These are phyloP conservation scores for Phytophthora multivora DNA, from an alignment of 352 stramenopile genomes.

Conservation along the genomic window DNA sequence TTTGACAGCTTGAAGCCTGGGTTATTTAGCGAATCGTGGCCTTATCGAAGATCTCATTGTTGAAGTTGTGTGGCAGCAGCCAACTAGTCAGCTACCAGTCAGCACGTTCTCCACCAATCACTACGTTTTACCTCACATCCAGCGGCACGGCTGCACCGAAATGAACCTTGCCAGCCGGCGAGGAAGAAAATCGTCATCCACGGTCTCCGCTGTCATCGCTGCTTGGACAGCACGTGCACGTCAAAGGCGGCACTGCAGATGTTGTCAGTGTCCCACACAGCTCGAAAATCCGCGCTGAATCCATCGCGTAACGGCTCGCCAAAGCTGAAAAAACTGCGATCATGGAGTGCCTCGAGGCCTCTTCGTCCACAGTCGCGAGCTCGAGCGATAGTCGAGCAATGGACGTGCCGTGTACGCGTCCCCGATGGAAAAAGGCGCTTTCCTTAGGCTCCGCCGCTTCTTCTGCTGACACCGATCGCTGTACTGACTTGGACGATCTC, in stretches of 20 bases:
- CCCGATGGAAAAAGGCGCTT: constrained; percentile 34
- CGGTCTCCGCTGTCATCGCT: constrained; percentile 3
- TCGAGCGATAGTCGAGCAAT: constrained; percentile 18
- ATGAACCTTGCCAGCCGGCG: too few species aligned
- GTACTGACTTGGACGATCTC: constrained; percentile 34
- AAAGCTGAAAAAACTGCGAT: constrained; percentile 1
- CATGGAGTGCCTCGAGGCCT: constrained; percentile 19
- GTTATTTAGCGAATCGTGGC: not conserved
- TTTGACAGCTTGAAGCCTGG: not conserved
- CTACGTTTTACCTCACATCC: constrained; percentile 1
- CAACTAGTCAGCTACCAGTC: constrained; percentile 14
- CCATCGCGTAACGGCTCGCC: constrained; percentile 15
- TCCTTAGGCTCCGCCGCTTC: constrained; percentile 29
- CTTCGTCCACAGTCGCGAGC: constrained; percentile 22
- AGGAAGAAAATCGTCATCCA: too few species aligned
- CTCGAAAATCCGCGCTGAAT: constrained; percentile 25
- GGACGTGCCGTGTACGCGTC: constrained; percentile 11
- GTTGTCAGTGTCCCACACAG: constrained; percentile 12
- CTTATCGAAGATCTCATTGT: constrained; percentile 8
- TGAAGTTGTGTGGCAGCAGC: constrained; percentile 23
- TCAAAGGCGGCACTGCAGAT: constrained; percentile 9
- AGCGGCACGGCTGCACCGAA: not conserved
- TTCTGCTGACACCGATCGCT: constrained; percentile 20
- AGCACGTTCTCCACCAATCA: constrained; percentile 11
- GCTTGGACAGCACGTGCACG: not conserved